Conservation (phyloP, 2,329 filamentous ascomycete genomes). For the Furcasterigmium furcatum region DNA sequence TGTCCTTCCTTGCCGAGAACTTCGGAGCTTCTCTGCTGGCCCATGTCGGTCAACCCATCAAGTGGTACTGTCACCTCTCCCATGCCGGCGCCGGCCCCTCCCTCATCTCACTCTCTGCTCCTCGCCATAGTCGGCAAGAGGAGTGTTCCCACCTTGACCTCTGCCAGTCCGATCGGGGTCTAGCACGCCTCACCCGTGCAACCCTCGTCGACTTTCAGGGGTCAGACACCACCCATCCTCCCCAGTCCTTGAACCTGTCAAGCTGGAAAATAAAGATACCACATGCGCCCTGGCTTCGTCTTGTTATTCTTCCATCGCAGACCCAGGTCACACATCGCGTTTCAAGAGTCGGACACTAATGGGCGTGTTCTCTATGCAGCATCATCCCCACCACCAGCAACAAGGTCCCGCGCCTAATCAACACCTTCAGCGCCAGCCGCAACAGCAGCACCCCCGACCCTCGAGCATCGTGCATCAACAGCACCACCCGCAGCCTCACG, state of each 20-base stretch:
- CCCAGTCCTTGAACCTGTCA: slow-evolving; percentile 43
- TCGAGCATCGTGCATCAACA: slow-evolving; percentile 73
- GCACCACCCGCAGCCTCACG: slow-evolving; percentile 64
- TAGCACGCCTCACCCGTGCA: slow-evolving; percentile 45
- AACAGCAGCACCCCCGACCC: slow-evolving; percentile 66
- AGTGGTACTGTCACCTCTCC: not conserved
- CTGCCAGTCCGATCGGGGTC: slow-evolving; percentile 28
- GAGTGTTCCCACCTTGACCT: slow-evolving; percentile 1
- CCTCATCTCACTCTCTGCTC: too few relatives aligned
- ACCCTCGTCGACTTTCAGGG: slow-evolving; percentile 42
- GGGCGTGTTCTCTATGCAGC: slow-evolving; percentile 64
- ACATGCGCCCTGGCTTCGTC: slow-evolving; percentile 40
- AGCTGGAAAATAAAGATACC: slow-evolving; percentile 46
- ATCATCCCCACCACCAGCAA: slow-evolving; percentile 71
- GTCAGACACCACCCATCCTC: slow-evolving; percentile 31
- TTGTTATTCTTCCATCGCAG: slow-evolving; percentile 28
- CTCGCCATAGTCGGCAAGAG: slow-evolving; percentile 11
- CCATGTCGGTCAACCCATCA: slow-evolving; percentile 1
- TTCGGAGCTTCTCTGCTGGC: not conserved
- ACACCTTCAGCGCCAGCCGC: slow-evolving; percentile 62
- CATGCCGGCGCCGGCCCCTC: not conserved
- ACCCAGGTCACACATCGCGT: slow-evolving; percentile 25
- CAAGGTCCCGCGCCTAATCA: slow-evolving; percentile 67
- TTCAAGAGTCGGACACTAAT: slow-evolving; percentile 42
- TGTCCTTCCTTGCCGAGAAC: slow-evolving; percentile 6